Evolutionary conservation across 2,329 filamentous ascomycete genomes (phyloP), one percentile per base, ranked within the genome.

Genomic region (Alternaria sp.): DNA sequence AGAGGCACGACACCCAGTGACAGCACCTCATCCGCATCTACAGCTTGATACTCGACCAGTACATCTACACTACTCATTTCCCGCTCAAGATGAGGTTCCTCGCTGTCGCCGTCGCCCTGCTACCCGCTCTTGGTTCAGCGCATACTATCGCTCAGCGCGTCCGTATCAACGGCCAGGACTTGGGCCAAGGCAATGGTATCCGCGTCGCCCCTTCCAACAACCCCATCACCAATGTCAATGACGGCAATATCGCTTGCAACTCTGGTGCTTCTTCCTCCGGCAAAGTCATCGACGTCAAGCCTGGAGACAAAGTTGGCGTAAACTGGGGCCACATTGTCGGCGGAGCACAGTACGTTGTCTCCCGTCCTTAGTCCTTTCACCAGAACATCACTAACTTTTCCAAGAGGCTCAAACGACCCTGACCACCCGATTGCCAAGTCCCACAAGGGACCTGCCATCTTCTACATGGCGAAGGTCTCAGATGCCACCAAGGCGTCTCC

Each of bases 301-400:
- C 83, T 3, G 86, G 86, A 12, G 86, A 87, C 71, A 80, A 82
- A 67, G 77, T 87, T 49, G 86, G 85, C 8, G 81, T 85, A 2
- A 83, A 80, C 74, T 87, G 83, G 80, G 84, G 85, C 45, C 86
- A 87, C 69, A 79, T 87, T 55, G 83, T 87, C 59, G 86, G 86
- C 57, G 86, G 86, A 51, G 79, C 82, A 8, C 85, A 87, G 73
- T 63, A 63, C 21, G 57, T 63, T 15, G 3, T 30, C 41, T 3
- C 21, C 1, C n/a, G n/a, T 6, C 25, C 3, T 14, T 15, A 25
- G 5, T 15, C 21, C 5, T 43, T 6, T 15, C 21, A 23, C 6
- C 26, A 18, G 30, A 11, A 44, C 9, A 6, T 18, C 6, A 18
- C 56, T 60, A 55, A 59, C 14, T 18, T 6, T 12, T 7, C 11